phyloP scores from a whole-genome alignment of 352 stramenopile genomes.

The Globisporangium nagaii region DNA sequence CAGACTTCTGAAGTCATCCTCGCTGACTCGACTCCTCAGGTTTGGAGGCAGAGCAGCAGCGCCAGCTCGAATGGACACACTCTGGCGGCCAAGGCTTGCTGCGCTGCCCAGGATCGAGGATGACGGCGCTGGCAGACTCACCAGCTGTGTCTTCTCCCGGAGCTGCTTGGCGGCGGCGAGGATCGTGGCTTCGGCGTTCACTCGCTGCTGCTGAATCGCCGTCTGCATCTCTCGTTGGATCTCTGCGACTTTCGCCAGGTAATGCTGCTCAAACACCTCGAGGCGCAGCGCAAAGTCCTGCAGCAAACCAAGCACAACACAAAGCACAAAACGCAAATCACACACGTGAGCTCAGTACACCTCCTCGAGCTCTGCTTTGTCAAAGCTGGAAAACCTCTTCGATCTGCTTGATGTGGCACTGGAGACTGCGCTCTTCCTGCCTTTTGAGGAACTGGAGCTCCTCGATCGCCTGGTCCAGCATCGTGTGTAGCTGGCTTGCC shows the following conservation, averaged over 20 bases:
- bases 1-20: background rate
- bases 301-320: background rate
- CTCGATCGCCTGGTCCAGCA: constrained; percentile 46
- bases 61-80: background rate
- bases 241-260: constrained; percentile 44
- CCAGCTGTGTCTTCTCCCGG: constrained; percentile 33
- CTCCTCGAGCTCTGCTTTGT: background rate
- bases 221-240: constrained; percentile 44
- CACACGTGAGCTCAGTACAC: background rate
- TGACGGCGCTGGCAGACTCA: constrained; percentile 5
- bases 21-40: background rate
- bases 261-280: constrained; percentile 60
- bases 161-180: constrained; percentile 38
- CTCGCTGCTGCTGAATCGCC: constrained; percentile 37
- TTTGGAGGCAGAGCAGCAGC: too few species aligned
- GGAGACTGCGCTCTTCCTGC: constrained; percentile 39
- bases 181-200: constrained; percentile 31
- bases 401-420: constrained; percentile 40
- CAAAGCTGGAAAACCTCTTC: constrained; percentile 27
- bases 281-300: constrained; percentile 51
- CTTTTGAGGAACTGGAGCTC: constrained; percentile 48
- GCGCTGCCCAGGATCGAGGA: background rate
- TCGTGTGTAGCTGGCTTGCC: constrained; percentile 35
- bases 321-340: background rate
- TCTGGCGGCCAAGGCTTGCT: background rate